Base-by-base conservation (phyloP, 805 yeast genomes). In the Suhomyces xylopsoci region DNA sequence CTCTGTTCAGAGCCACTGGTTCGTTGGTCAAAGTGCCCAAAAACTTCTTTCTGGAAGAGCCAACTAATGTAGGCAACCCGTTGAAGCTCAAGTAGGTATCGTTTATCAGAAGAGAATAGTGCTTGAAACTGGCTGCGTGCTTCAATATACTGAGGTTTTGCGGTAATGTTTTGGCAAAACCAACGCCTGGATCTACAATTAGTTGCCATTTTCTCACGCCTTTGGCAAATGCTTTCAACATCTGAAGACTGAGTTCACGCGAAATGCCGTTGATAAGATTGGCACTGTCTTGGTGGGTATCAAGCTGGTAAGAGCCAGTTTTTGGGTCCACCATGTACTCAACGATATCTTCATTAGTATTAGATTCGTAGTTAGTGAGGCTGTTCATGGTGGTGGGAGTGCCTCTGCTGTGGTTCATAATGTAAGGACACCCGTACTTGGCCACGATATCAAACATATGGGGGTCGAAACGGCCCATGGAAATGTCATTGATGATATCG, bases 111-210 rank as follows among this genome's bases (percentile, higher is more conserved):
- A 62, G 59, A 1, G 83, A 71, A 59, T 83, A 86, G 28, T 72
- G 68, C 63, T 85, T 85, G 61, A 76, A 61, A 74, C 67, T 28
- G 55, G 59, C 47, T 69, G 80, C 54, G 77, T 81, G 76, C 55
- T 82, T 79, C 26, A 94, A 77, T 1, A 90, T 60, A 20, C 78
- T 77, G 30, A 92, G 58, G 66, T 92, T 93, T 62, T 92, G 96
- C 7, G 65, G 58, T n/a, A 79, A 60, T 50, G 78, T 79, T 66
- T 94, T 94, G n/a, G 98, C 97, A 69, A 94, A 94, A 1, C 99
- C 99, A 42, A 94, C 70, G 2, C 99, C 99, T 0, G 99, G 99
- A 65, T 94, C 99, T 3, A 91, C 62, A 15, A 94, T 83, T 3
- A 94, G 73, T 69, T 94, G 98, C 97, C 97, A 94, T 67, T 93